A percentile compares a stretch with the other conserved stretches of the same genome.
Evolutionary conservation across 257 asterid species (phyloP).

Genomic region (Cinchona pubescens): DNA sequence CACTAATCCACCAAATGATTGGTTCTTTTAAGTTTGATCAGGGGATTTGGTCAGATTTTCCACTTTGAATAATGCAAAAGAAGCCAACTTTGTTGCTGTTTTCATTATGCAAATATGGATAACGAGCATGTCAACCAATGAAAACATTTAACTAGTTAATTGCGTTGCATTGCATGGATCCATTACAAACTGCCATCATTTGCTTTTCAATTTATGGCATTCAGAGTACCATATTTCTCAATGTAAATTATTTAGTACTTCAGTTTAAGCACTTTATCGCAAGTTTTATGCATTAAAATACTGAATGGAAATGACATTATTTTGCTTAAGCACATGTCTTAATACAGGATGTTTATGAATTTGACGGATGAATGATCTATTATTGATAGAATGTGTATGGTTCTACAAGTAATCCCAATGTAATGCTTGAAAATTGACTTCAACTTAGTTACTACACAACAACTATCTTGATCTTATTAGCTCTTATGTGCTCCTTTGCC

Average conservation of each 20-base stretch:
- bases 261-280: not conserved
- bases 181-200: not conserved
- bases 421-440: not conserved
- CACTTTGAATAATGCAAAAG: not conserved
- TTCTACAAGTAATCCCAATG: not conserved
- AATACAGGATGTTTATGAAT: too few relatives aligned
- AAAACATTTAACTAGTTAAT: not conserved
- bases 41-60: not conserved
- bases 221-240: not conserved
- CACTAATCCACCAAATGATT: conserved; percentile 1
- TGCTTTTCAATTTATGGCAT: not conserved
- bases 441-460: not conserved
- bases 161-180: not conserved
- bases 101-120: not conserved
- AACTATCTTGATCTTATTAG: not conserved
- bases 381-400: not conserved
- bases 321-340: too few relatives aligned
- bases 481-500: not conserved
- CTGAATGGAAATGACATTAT: not conserved
- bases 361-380: not conserved
- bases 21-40: conserved; percentile 4
- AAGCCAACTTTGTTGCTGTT: not conserved
- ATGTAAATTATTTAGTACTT: not conserved
- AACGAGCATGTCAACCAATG: not conserved
- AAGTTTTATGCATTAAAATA: not conserved